A percentile compares a stretch with the other conserved stretches of the same genome.
These are phyloP conservation scores for Persicaria maculosa DNA, from an alignment of 148 eudicot species.

Conservation along the genomic window DNA sequence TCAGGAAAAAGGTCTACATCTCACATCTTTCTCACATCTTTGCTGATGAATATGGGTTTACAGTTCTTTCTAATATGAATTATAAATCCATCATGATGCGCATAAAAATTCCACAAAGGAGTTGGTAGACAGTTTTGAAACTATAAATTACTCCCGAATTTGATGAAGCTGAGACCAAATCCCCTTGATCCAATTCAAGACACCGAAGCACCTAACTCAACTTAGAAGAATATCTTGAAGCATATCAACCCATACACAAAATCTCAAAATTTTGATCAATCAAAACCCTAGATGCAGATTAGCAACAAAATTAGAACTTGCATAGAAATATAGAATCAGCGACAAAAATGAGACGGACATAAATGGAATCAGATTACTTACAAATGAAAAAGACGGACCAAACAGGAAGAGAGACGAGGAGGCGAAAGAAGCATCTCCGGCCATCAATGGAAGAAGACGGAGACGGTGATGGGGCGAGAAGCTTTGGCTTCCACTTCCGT, in stretches of 20 bases:
- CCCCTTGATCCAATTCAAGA: not conserved
- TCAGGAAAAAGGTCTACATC: not conserved
- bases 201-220: too few species aligned
- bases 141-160: not conserved
- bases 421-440: too few species aligned
- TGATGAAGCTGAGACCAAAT: constrained; percentile 1
- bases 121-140: not conserved
- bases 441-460: too few species aligned
- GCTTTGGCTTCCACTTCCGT: too few species aligned
- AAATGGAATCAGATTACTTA: not conserved
- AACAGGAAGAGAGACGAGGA: not conserved
- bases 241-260: not conserved
- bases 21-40: too few species aligned
- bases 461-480: too few species aligned
- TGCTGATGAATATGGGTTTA: not conserved
- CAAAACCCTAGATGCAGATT: not conserved
- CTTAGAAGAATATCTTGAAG: too few species aligned
- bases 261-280: not conserved
- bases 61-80: not conserved
- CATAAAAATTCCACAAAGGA: not conserved
- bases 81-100: too few species aligned
- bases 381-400: not conserved
- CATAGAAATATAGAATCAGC: too few species aligned
- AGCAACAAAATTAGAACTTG: constrained; percentile 1
- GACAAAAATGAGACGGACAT: too few species aligned